Evolutionary conservation across 371 early-diverging fungal species (phyloP).

Genomic region (Choanephora cucurbitarum): DNA sequence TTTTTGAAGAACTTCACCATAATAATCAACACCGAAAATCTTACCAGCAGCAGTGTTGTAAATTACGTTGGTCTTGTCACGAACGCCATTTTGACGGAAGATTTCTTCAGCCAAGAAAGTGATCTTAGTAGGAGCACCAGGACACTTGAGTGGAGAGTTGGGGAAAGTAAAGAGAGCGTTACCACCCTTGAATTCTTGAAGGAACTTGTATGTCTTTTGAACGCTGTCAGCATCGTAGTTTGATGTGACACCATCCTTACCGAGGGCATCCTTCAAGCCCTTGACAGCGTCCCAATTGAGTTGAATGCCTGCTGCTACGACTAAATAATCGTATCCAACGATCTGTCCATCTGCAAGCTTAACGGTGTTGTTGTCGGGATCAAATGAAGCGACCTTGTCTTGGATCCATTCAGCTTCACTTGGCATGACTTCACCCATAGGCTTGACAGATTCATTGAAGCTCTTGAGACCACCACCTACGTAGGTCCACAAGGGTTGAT

Average conservation of each 20-base stretch:
- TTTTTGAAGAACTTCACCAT: conserved; percentile 68
- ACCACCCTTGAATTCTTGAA: conserved; percentile 76
- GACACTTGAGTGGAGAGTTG: conserved; percentile 86
- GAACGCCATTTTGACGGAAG: conserved; percentile 71
- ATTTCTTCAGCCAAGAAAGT: conserved; percentile 86
- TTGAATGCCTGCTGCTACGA: conserved; percentile 88
- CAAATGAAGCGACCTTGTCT: conserved; percentile 66
- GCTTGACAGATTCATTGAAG: conserved; percentile 66
- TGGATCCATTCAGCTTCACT: conserved; percentile 76
- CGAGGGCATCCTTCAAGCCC: conserved; percentile 75
- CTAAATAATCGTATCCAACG: conserved; percentile 83
- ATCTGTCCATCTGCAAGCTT: conserved; percentile 65
- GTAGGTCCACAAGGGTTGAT: conserved; percentile 91
- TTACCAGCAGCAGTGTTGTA: conserved; percentile 81
- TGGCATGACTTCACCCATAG: conserved; percentile 73
- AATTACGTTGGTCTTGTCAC: conserved; percentile 68
- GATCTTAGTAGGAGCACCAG: conserved; percentile 93
- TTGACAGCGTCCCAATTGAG: conserved; percentile 78
- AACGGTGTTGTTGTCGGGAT: conserved; percentile 73
- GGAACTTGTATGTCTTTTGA: conserved; percentile 73
- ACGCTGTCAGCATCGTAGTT: conserved; percentile 82
- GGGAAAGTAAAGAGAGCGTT: conserved; percentile 93
- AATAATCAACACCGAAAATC: conserved; percentile 89
- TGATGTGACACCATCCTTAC: conserved; percentile 81
- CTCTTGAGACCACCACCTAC: conserved; percentile 88